phyloP scores from a whole-genome alignment of 2,329 filamentous ascomycete species.

The Colletotrichum musae region DNA sequence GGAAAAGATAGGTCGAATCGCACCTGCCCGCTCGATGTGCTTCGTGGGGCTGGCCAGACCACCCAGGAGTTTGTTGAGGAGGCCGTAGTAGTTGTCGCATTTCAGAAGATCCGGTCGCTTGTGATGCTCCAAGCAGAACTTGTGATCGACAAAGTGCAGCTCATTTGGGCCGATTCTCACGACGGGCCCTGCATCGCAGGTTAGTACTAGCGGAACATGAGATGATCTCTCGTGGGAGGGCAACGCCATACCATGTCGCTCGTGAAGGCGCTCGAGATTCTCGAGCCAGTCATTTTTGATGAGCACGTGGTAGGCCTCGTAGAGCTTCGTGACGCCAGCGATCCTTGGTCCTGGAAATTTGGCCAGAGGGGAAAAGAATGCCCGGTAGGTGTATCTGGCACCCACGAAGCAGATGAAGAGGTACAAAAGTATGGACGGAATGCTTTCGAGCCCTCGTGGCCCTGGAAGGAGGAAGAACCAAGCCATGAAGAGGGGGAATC shows the following conservation, averaged over 20 bases:
- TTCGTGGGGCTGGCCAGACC: constrained; percentile 28
- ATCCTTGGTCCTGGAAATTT: constrained; percentile 33
- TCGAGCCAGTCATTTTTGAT: constrained; percentile 41
- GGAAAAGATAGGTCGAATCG: constrained; percentile 40
- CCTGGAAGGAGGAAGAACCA: not conserved
- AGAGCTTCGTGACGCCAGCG: constrained; percentile 35
- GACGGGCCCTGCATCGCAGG: constrained; percentile 26
- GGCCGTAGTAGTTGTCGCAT: constrained; percentile 42
- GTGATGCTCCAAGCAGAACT: constrained; percentile 40
- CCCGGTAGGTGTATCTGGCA: constrained; percentile 25
- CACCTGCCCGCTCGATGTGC: constrained; percentile 36
- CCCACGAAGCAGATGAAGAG: not conserved
- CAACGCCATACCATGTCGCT: constrained; percentile 25
- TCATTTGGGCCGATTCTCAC: constrained; percentile 42
- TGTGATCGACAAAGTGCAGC: constrained; percentile 40
- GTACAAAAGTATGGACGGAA: not conserved
- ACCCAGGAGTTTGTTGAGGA: constrained; percentile 38
- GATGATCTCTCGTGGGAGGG: not conserved
- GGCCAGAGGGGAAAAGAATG: constrained; percentile 27
- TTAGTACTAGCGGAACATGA: not conserved
- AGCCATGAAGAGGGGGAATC: constrained; percentile 6
- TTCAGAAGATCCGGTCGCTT: constrained; percentile 38
- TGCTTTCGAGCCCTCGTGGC: not conserved
- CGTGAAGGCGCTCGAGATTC: constrained; percentile 36
- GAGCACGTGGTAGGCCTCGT: constrained; percentile 42